Conservation (phyloP, 2,329 filamentous ascomycete genomes). For the Cercospora janseana region DNA sequence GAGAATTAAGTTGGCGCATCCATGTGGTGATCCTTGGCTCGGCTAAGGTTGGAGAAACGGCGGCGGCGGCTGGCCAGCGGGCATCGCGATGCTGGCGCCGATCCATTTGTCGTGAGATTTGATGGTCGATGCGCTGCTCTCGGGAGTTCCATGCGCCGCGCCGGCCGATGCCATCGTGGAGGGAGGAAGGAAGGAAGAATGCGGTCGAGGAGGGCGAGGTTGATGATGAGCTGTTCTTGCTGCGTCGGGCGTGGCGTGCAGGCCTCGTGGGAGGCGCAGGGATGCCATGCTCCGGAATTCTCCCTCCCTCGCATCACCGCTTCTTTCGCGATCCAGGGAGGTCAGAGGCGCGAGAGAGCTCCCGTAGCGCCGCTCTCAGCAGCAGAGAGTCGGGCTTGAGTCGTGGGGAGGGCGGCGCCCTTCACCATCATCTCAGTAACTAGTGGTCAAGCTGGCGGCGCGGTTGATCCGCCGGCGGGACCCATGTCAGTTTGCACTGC, state of each 20-base stretch:
- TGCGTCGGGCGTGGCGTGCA: conserved; percentile 6
- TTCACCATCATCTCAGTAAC: too few species aligned
- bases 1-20: neutral
- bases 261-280: neutral
- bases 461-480: neutral
- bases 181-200: neutral
- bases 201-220: neutral
- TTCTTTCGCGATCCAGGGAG: too few species aligned
- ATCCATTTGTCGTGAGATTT: conserved; percentile 10
- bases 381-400: too few species aligned
- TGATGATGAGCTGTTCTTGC: conserved; percentile 9
- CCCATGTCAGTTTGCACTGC: conserved; percentile 10
- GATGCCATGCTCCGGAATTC: too few species aligned
- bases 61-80: neutral
- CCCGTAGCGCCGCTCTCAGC: neutral
- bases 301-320: too few species aligned
- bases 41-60: neutral
- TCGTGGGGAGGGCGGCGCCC: too few species aligned
- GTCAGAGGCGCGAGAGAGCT: too few species aligned
- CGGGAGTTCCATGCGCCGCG: neutral
- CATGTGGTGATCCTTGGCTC: conserved; percentile 8
- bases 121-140: conserved; percentile 10
- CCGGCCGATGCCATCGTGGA: too few species aligned
- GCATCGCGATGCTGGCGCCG: conserved; percentile 10
- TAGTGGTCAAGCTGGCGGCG: neutral